These are phyloP conservation scores for Besnoitia besnoiti DNA, from an alignment of 169 alveolate genomes.

Conservation along the genomic window DNA sequence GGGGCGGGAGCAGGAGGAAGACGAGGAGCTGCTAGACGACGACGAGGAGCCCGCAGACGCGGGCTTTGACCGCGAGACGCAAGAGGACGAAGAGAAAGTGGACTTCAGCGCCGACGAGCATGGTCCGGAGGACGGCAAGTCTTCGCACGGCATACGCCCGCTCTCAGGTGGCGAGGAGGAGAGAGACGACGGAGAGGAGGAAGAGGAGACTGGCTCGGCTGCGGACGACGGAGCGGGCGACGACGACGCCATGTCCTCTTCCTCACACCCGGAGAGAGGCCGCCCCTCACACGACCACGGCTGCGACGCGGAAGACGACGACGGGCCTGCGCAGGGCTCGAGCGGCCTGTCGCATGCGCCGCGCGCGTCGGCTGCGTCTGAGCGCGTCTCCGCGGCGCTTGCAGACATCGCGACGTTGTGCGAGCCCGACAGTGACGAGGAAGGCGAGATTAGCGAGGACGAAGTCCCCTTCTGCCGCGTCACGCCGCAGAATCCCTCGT, in stretches of 20 bases:
- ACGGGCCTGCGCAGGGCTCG: neutral
- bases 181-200: neutral
- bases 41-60: neutral
- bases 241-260: neutral
- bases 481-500: neutral
- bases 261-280: neutral
- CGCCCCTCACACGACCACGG: neutral
- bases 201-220: neutral
- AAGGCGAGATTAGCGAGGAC: slow-evolving; percentile 23
- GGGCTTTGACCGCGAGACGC: neutral
- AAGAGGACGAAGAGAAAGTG: slow-evolving; percentile 6
- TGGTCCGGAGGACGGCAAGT: neutral
- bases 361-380: neutral
- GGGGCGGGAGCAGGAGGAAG: neutral
- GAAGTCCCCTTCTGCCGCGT: slow-evolving; percentile 16
- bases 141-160: neutral
- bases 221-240: neutral
- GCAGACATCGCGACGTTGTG: neutral
- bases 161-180: neutral
- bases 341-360: neutral
- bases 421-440: slow-evolving; percentile 13
- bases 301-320: neutral
- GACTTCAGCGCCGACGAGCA: neutral
- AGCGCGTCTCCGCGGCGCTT: neutral
- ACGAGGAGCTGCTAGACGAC: neutral